Evolutionary conservation across 768 basidiomycete species (phyloP), one percentile per base, ranked within the genome.

Genomic region (Hygrocybe coccinea): DNA sequence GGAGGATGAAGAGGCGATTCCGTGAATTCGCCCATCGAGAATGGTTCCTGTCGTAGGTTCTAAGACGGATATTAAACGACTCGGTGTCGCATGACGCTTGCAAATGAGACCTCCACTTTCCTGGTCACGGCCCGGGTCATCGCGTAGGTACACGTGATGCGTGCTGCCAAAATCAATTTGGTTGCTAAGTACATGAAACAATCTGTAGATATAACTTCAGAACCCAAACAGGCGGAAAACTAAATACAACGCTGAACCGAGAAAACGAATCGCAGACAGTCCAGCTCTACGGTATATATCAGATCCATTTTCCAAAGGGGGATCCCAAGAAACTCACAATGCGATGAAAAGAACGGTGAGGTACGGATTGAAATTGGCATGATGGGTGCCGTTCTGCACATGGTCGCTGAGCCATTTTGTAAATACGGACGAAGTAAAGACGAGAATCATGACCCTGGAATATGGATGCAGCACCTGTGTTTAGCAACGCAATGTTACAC

Each of bases 331-430:
- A 17, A 74, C 77, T 59, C 65, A 79, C 76, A 77, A 68, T 52
- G 74, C 76, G 61, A 69, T 83, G 78, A 95, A 94, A 53, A 94
- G 78, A 75, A 91, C 87, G 25, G 80, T 82, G 48, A 91, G 79
- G 70, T 94, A 95, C n/a, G 92, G 91, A 65, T 95, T 95, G 75
- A 94, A 93, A 21, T 77, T 76, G 12, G 80, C 74, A 55, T 78
- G 75, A 3, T 74, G 72, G n/a, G n/a, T n/a, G 0, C 71, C 68
- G n/a, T 65, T 69, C 46, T 77, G 67, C 50, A 91, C 74, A 60
- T 87, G 81, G 29, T 71, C 54, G 22, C 78, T 70, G 33, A 89
- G 84, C 86, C 88, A 94, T 15, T 81, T 75, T 38, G 79, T 77
- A 72, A 95, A 95, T 6, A 82, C 86, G 4, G 74, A 76, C 7